These are phyloP conservation scores for Ceratonia siliqua DNA, from an alignment of 306 rosid species.

Conservation along the genomic window DNA sequence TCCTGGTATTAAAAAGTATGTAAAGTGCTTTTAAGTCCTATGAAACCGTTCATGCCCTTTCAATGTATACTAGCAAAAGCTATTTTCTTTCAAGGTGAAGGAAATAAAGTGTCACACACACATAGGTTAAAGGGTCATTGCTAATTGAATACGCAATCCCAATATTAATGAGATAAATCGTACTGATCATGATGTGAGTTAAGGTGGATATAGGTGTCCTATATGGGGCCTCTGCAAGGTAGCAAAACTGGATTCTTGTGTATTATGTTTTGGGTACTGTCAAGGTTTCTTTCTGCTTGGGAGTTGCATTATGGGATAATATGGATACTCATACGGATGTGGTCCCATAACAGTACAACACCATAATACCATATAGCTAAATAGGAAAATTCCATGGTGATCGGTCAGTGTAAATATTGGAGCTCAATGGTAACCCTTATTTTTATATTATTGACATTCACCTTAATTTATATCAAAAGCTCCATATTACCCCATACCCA, in stretches of 20 bases:
- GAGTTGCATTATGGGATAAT: conserved; percentile 38
- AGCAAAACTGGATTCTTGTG: conserved; percentile 29
- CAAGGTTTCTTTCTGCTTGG: conserved; percentile 37
- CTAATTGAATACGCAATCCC: background rate
- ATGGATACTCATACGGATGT: background rate
- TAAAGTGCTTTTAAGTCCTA: background rate
- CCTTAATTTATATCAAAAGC: background rate
- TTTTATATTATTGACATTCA: background rate
- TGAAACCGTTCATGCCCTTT: background rate
- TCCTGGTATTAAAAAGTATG: background rate
- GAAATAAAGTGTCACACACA: background rate
- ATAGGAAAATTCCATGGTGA: background rate
- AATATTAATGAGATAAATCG: conserved; percentile 19
- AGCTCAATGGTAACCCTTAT: background rate
- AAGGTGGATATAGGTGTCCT: background rate
- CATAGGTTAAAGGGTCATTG: background rate
- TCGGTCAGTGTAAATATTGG: background rate
- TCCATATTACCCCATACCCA: background rate
- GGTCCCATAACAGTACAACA: conserved; percentile 27
- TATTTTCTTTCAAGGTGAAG: background rate
- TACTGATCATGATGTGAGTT: conserved; percentile 19
- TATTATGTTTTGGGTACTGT: conserved; percentile 40
- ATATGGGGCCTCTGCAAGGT: conserved; percentile 23
- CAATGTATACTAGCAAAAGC: background rate
- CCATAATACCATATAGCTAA: background rate